These are phyloP conservation scores for Fusarium nematophilum DNA, from an alignment of 2,329 filamentous ascomycete genomes.

Conservation along the genomic window DNA sequence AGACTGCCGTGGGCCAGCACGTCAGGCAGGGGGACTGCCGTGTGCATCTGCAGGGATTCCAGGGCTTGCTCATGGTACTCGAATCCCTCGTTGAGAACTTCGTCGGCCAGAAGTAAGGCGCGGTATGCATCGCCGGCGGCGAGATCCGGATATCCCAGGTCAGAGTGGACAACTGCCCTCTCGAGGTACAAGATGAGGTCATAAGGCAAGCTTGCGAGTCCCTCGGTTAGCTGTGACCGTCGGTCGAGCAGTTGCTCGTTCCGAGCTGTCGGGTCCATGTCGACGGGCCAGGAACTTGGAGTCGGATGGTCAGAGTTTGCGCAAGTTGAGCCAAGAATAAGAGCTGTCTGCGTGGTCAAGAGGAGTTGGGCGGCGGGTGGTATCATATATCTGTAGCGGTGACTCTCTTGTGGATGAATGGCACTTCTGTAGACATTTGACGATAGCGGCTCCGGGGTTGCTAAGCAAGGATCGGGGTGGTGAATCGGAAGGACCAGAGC, in stretches of 20 bases:
- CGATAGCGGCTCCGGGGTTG: conserved; percentile 17
- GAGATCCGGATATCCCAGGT: conserved; percentile 88
- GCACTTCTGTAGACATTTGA: conserved; percentile 15
- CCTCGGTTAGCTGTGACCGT: conserved; percentile 68
- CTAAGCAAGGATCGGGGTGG: conserved; percentile 17
- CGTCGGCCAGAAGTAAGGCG: conserved; percentile 87
- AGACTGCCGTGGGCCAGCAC: conserved; percentile 60
- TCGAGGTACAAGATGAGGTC: conserved; percentile 74
- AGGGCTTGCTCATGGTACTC: conserved; percentile 81
- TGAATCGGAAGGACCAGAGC: conserved; percentile 8
- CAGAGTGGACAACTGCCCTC: conserved; percentile 76
- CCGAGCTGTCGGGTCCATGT: conserved; percentile 51
- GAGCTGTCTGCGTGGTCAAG: conserved; percentile 11
- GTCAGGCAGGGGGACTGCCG: conserved; percentile 52
- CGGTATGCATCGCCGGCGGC: conserved; percentile 91
- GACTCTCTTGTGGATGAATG: conserved; percentile 6
- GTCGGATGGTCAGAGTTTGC: conserved; percentile 10
- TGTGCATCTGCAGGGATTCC: conserved; percentile 58
- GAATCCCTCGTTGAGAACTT: conserved; percentile 79
- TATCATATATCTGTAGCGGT: conserved; percentile 14
- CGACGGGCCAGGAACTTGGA: conserved; percentile 30
- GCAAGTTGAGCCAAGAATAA: conserved; percentile 11
- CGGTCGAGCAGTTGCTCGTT: conserved; percentile 61
- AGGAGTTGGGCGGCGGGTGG: conserved; percentile 20
- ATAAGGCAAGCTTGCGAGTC: conserved; percentile 64